Evolutionary conservation across 345 rosid genomes (phyloP), one percentile per base, ranked within the genome.

Genomic region (Stellera chamaejasme): DNA sequence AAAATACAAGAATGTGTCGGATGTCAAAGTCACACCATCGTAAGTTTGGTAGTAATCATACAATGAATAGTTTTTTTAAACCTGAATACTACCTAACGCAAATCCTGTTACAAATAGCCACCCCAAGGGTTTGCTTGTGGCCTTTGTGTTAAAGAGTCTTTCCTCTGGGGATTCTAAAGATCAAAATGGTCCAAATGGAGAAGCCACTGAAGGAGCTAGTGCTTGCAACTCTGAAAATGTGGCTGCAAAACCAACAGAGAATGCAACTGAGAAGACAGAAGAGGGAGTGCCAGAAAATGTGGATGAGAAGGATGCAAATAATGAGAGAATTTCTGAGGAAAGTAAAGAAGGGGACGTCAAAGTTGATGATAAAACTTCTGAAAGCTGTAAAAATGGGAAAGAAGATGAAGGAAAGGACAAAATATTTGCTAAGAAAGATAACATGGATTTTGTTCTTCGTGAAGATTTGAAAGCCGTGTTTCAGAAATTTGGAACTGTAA

Each of bases 391-490:
- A 62, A 72, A 69, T 56, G 39, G 39, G 5, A 32, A 32, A 32
- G 67, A 77, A 69, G 70, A 43, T 19, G 79, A 75, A 61, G 71
- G 52, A 47, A 79, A 64, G 28, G 81, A 69, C 63, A 69, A 75
- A 28, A 57, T 78, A 59, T 75, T 75, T 49, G 66, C 67, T 56
- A 79, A 75, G 60, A 79, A 76, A 56, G 66, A 87, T 54, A 71
- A 77, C 46, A 74, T 64, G 70, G 77, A 93, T 66, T 87, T 89
- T 69, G 91, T 93, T 25, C 25, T 83, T 66, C 96, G 96, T 1
- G 97, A 93, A 72, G 99, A 93, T 83, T 77, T 93, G 70, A 93
- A 87, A 80, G 78, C 67, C 11, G 62, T 82, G 48, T 84, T 87
- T 53, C 66, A 68, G 41, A 87, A 76, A 63, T 89, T 82, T 52